phyloP scores from a whole-genome alignment of 306 rosid species.

The Echinosophora koreensis region DNA sequence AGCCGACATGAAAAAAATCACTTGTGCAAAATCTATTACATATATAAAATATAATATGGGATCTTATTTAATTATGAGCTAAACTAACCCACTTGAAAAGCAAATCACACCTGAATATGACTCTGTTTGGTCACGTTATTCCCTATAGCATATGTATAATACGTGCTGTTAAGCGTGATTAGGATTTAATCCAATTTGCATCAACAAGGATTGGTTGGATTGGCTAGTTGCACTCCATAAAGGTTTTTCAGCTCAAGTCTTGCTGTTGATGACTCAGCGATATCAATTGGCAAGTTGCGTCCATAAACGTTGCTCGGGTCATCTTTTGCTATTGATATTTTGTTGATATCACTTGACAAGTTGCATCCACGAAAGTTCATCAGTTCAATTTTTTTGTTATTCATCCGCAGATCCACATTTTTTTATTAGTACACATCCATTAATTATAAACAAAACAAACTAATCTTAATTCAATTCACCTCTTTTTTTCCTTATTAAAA shows the following conservation, averaged over 20 bases:
- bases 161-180: constrained; percentile 4
- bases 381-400: neutral
- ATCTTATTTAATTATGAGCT: neutral
- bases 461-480: neutral
- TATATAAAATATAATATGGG: neutral
- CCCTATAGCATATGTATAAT: neutral
- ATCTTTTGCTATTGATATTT: neutral
- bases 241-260: neutral
- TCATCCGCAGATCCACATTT: neutral
- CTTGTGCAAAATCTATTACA: neutral
- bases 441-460: neutral
- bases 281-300: constrained; percentile 33
- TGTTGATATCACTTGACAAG: constrained; percentile 18
- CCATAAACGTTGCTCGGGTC: neutral
- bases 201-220: neutral
- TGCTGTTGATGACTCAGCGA: neutral
- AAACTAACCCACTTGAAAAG: constrained; percentile 6
- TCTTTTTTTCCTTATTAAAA: neutral
- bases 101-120: constrained; percentile 2
- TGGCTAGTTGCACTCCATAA: neutral
- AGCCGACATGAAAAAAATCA: constrained; percentile 46
- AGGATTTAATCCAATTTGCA: constrained; percentile 4
- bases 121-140: constrained; percentile 7
- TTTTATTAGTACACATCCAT: neutral
- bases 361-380: constrained; percentile 13